A percentile compares a stretch with the other conserved stretches of the same genome.
These are phyloP conservation scores for Cadophora sp. DNA, from an alignment of 2,329 filamentous ascomycete genomes.

Conservation along the genomic window DNA sequence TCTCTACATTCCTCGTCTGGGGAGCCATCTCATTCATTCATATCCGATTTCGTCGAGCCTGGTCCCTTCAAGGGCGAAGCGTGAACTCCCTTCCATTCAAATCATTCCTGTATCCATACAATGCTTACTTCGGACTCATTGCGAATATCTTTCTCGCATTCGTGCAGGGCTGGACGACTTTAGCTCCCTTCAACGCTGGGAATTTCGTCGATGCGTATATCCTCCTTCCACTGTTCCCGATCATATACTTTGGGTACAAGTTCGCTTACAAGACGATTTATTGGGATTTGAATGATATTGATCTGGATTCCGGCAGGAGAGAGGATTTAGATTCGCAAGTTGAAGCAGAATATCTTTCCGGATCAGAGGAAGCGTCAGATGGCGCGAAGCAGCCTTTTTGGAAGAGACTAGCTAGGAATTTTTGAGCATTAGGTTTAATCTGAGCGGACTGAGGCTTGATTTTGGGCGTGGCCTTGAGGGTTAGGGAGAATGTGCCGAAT, in stretches of 20 bases:
- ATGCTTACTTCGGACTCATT: constrained; percentile 63
- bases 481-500: constrained; percentile 43
- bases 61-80: constrained; percentile 62
- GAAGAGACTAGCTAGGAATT: constrained; percentile 11
- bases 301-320: constrained; percentile 62
- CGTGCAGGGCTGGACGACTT: constrained; percentile 66
- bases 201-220: constrained; percentile 71
- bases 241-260: constrained; percentile 64
- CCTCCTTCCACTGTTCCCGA: constrained; percentile 62
- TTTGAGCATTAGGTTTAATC: not conserved
- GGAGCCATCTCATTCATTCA: constrained; percentile 73
- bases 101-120: constrained; percentile 61
- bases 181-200: constrained; percentile 63
- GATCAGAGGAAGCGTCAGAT: constrained; percentile 9
- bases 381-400: not conserved
- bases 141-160: constrained; percentile 66
- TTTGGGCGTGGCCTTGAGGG: too few relatives aligned
- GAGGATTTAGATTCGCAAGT: constrained; percentile 55
- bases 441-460: too few relatives aligned
- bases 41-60: constrained; percentile 72
- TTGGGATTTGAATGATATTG: constrained; percentile 58
- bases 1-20: constrained; percentile 77
- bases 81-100: constrained; percentile 61
- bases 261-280: constrained; percentile 58
- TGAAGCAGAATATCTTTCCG: constrained; percentile 21